phyloP scores from a whole-genome alignment of 257 asterid genomes.

The Solanum commersonii region DNA sequence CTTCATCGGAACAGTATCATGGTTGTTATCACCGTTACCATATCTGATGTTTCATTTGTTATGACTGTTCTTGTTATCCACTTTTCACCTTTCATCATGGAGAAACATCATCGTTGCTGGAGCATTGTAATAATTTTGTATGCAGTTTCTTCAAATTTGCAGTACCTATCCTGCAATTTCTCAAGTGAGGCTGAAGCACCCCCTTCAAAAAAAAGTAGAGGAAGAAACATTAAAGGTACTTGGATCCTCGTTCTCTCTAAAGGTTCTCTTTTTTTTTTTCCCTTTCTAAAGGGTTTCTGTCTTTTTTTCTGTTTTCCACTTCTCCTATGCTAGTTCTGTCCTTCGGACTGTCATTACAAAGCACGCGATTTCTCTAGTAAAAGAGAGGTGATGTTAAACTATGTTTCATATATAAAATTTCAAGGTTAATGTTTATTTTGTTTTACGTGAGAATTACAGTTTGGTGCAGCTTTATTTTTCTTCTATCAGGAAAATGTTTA shows the following conservation, averaged over 20 bases:
- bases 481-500: background rate
- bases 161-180: constrained; percentile 32
- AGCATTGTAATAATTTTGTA: background rate
- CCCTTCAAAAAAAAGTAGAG: constrained; percentile 46
- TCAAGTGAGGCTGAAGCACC: constrained; percentile 22
- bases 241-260: background rate
- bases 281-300: background rate
- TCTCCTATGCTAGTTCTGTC: background rate
- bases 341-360: background rate
- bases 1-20: background rate
- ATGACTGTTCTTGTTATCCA: background rate
- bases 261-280: background rate
- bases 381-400: background rate
- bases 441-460: background rate
- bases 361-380: background rate
- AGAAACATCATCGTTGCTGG: background rate
- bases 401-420: background rate
- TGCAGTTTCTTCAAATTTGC: constrained; percentile 12
- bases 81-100: background rate
- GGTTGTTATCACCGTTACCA: background rate
- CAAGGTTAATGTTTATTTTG: background rate
- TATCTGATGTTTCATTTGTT: background rate
- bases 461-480: background rate
- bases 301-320: background rate
- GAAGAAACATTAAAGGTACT: constrained; percentile 52